Conservation (phyloP, 2,329 filamentous ascomycete species). For the Fusarium pseudocircinatum region DNA sequence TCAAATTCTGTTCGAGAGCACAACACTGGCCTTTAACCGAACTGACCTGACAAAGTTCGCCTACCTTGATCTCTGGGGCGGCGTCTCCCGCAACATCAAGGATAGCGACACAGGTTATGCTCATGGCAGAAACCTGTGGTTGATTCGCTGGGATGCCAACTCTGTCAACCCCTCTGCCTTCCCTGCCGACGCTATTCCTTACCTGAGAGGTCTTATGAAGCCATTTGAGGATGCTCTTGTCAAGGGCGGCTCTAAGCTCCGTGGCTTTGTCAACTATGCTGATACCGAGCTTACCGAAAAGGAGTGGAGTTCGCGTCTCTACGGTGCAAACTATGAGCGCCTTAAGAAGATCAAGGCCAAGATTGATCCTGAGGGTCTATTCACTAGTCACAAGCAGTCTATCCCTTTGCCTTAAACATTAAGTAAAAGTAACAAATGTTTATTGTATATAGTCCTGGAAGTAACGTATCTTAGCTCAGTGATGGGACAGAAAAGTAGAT, state of each 20-base stretch:
- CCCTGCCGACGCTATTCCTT: conserved; percentile 33
- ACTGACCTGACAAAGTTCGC: conserved; percentile 36
- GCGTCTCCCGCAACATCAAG: conserved; percentile 33
- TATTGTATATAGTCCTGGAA: not conserved
- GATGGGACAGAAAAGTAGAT: not conserved
- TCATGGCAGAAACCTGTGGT: conserved; percentile 39
- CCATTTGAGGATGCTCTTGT: conserved; percentile 36
- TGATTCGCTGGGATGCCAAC: conserved; percentile 38
- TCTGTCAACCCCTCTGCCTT: conserved; percentile 13
- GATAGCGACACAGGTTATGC: conserved; percentile 36
- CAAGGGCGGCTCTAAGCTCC: conserved; percentile 31
- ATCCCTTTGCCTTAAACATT: conserved; percentile 20
- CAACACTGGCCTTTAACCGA: conserved; percentile 36
- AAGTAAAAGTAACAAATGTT: not conserved
- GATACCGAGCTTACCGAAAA: conserved; percentile 35
- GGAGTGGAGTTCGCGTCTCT: conserved; percentile 40
- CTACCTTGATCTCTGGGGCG: conserved; percentile 42
- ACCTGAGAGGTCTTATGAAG: conserved; percentile 35
- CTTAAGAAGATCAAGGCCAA: conserved; percentile 36
- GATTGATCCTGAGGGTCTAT: conserved; percentile 35
- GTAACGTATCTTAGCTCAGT: accelerated
- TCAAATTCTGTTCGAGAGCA: conserved; percentile 26
- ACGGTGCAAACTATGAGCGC: conserved; percentile 32
- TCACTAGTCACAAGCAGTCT: conserved; percentile 33
- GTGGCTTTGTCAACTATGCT: conserved; percentile 42